Base-by-base conservation (phyloP, 805 yeast genomes). In the Saturnispora sanitii region DNA sequence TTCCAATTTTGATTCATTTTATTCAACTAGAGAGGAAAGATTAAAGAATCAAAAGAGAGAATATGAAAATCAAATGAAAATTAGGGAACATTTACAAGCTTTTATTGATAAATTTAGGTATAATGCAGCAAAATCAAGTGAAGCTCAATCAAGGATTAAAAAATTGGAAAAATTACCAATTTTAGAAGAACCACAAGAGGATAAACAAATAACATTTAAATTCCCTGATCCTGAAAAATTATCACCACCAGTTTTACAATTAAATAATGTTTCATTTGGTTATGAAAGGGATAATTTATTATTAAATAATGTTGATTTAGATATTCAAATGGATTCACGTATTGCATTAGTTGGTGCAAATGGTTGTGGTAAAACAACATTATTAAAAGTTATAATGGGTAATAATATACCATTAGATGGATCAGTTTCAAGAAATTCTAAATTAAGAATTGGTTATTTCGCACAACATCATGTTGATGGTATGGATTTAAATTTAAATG, bases 381-480 rank as follows among this genome's bases (percentile, higher is more conserved):
- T 92, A 46, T 71, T 92, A 56, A 90, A 90, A 60, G 67, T 92
- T 33, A 67, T 92, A 51, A 79, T 88, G 75, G 96, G 84, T 47
- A 75, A 68, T 49, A 65, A 82, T 40, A 65, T 67, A 18, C 96
- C 98, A 2, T 56, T 77, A 33, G 68, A 65, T n/a, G 98, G 98
- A 42, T 69, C 72, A 42, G 81, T 88, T 17, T 73, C 85, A 18
- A 75, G 76, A 48, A 88, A 92, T 55, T 81, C 92, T 33, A 73
- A 96, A 52, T 67, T 92, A 50, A 75, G 97, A 64, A 82, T 92
- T 41, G 97, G 95, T 15, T 92, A 92, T 61, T 92, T 92, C 66
- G 96, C 98, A 13, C 98, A 92, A 67, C 97, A 92, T 60, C 98
- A 92, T 55, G 94, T 92, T 50, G 98, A 92, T 54, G 81, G 88